Percentiles rank a stretch among this genome's conserved stretches.
These are phyloP conservation scores for Perilla frutescens DNA, from an alignment of 257 asterid species.

Conservation along the genomic window DNA sequence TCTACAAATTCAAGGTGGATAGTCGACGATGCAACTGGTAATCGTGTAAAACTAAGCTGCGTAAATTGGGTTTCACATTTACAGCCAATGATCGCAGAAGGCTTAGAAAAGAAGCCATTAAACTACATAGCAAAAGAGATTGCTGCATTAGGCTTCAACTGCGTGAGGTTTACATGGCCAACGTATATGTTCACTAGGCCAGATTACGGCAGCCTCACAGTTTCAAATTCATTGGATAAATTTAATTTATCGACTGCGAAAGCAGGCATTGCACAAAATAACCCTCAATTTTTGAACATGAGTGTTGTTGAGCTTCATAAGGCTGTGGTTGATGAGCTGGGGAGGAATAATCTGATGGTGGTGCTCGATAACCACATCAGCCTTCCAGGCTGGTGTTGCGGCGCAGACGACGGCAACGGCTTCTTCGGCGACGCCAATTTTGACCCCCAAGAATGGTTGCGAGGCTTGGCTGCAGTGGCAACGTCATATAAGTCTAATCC, in stretches of 20 bases:
- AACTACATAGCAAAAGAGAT: constrained; percentile 35
- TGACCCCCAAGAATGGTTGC: constrained; percentile 63
- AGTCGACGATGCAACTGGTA: constrained; percentile 42
- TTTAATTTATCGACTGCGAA: constrained; percentile 48
- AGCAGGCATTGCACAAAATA: constrained; percentile 48
- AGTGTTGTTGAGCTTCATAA: constrained; percentile 52
- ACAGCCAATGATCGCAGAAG: constrained; percentile 68
- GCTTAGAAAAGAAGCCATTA: constrained; percentile 62
- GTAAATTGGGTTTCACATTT: constrained; percentile 65
- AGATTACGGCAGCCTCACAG: constrained; percentile 46
- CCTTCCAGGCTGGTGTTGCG: constrained; percentile 72
- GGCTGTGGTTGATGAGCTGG: constrained; percentile 61
- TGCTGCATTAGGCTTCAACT: constrained; percentile 58
- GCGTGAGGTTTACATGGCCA: constrained; percentile 78
- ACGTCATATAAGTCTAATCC: constrained; percentile 43
- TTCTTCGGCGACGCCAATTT: constrained; percentile 70
- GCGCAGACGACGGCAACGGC: constrained; percentile 62
- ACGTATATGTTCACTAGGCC: constrained; percentile 66
- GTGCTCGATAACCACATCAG: constrained; percentile 77
- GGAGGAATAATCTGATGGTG: constrained; percentile 56
- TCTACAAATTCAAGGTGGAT: constrained; percentile 70
- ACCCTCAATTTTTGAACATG: constrained; percentile 50
- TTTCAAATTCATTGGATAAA: constrained; percentile 47
- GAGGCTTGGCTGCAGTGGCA: constrained; percentile 56
- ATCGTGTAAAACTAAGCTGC: constrained; percentile 64